phyloP scores from a whole-genome alignment of 306 rosid species.

The Lathyrus sativus region DNA sequence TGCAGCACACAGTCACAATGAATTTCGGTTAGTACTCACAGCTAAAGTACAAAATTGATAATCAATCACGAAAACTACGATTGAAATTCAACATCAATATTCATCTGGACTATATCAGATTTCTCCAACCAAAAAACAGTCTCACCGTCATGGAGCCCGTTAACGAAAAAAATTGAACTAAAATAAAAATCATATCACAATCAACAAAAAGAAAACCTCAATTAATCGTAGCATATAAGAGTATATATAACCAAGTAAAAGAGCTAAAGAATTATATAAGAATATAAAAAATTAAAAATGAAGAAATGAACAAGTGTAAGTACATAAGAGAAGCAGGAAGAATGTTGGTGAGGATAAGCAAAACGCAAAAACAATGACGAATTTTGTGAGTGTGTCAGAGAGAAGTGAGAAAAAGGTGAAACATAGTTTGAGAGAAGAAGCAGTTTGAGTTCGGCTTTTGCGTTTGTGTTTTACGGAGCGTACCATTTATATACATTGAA shows the following conservation, averaged over 20 bases:
- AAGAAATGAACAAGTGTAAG: slow-evolving; percentile 4
- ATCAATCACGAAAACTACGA: slow-evolving; percentile 16
- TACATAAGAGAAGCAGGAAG: slow-evolving; percentile 29
- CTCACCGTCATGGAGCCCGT: slow-evolving; percentile 8
- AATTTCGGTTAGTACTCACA: background rate
- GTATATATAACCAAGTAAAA: too few species aligned
- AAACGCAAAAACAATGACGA: too few species aligned
- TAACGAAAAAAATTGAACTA: background rate
- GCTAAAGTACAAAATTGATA: slow-evolving; percentile 14
- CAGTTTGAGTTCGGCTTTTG: slow-evolving; percentile 13
- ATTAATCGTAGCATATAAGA: slow-evolving; percentile 26
- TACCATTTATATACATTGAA: background rate
- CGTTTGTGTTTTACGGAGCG: background rate
- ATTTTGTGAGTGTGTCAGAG: background rate
- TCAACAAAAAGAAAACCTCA: too few species aligned
- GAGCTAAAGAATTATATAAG: too few species aligned
- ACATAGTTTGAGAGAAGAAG: too few species aligned
- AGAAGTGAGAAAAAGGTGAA: background rate
- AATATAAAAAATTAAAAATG: background rate
- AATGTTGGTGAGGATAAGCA: slow-evolving; percentile 37
- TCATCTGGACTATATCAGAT: background rate
- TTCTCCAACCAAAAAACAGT: slow-evolving; percentile 13
- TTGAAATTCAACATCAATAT: background rate
- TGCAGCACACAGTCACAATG: too few species aligned
- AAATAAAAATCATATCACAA: background rate